Base-by-base conservation (phyloP, 768 basidiomycete species). In the Gloeopeniophorella convolvens region DNA sequence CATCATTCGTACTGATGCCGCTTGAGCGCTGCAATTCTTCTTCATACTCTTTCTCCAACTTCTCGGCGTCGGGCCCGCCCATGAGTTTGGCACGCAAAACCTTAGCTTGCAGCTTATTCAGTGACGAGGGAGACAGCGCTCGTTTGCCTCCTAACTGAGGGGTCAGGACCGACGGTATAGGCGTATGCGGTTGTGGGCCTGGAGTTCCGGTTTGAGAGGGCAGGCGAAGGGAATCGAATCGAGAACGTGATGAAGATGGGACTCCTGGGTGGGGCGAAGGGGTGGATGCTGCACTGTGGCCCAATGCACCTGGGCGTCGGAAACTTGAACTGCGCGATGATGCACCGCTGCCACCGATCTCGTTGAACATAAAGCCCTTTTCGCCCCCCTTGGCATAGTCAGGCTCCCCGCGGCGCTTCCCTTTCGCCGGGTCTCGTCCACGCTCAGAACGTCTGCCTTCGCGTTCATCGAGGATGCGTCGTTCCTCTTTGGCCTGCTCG, bases 41-140 rank as follows among this genome's bases (percentile, higher is more conserved):
- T 46, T 97, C 90, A 57, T 97, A 99, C 67, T 95, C 83, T 46
- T 74, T 72, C 68, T 99, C 91, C 34, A 99, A 70, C 36, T 73
- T 71, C 18, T 76, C 78, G 7, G 92, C 89, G 60, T 91, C 77
- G 1, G 85, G 74, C n/a, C 80, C 75, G 27, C 78, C 82, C 77
- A 88, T 86, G 27, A 99, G 74, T 64, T 87, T 94, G 4, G 96
- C 94, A 30, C 90, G 83, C 8, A 99, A 70, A 2, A 96, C 93
- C 58, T 85, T 85, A 3, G 95, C 95, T 66, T 99, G 95, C 1
- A 99, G 68, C 62, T 82, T 87, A 65, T 99, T 98, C 39, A 98
- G 70, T 13, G 86, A 88, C 1, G 85, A 84, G 2, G 84, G 82
- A 0, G 86, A 86, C 48, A 88, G 61, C 1, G 75, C 74, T 4